These are phyloP conservation scores for Heliamphora exappendiculata DNA, from an alignment of 148 eudicot species.

Conservation along the genomic window DNA sequence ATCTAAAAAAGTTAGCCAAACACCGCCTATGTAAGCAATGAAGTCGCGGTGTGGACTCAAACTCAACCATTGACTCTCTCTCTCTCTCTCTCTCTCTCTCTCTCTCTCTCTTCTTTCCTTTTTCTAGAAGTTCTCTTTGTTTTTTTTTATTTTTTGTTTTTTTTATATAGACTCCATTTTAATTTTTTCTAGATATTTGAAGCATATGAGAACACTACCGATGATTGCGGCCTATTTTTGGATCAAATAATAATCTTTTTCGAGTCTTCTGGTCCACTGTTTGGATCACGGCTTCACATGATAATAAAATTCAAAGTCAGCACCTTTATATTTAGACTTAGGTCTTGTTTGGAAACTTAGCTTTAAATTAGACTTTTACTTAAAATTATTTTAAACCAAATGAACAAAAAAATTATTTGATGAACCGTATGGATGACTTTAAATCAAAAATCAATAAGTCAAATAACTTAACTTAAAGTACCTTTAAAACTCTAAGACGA, in stretches of 20 bases:
- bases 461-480: too few relatives aligned
- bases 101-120: too few relatives aligned
- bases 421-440: too few relatives aligned
- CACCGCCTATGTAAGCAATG: neutral
- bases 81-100: neutral
- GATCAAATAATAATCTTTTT: neutral
- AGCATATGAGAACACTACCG: slow-evolving; percentile 4
- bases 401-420: too few relatives aligned
- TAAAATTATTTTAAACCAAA: neutral
- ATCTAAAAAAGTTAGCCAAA: too few relatives aligned
- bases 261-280: neutral
- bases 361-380: too few relatives aligned
- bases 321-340: neutral
- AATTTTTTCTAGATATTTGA: neutral
- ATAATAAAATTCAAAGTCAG: slow-evolving; percentile 12
- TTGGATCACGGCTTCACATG: slow-evolving; percentile 11
- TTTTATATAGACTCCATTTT: too few relatives aligned
- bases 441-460: too few relatives aligned
- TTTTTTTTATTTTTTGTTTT: too few relatives aligned
- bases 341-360: too few relatives aligned
- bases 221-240: slow-evolving; percentile 1
- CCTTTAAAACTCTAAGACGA: too few relatives aligned
- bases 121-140: too few relatives aligned
- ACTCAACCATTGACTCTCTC: neutral
- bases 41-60: neutral